Base-by-base conservation (phyloP, 2,329 filamentous ascomycete genomes). In the Alternaria sp. region DNA sequence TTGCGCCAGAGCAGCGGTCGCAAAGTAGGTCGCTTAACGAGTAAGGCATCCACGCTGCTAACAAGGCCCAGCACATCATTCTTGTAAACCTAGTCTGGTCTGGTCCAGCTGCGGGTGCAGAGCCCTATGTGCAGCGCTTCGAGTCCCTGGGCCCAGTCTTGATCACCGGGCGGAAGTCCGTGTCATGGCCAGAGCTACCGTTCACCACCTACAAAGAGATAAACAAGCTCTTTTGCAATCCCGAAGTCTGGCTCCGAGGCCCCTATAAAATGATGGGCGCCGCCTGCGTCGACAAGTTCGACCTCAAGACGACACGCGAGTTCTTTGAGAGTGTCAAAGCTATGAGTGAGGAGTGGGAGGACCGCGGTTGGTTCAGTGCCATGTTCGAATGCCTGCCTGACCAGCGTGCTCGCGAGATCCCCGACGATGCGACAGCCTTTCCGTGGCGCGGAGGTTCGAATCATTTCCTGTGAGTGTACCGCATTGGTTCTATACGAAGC, bases 371-470 rank as follows among this genome's bases (percentile, higher is more conserved):
- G 53, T 61, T 61, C 45, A 56, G 59, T 18, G 59, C 59, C 45
- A 57, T 61, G 59, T 61, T 61, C 6, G 59, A 61, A 33, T 61
- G 59, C n/a, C 26, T 61, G 11, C 59, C 59, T n/a, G 37, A 46
- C 12, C 59, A 61, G 53, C 59, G 53, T 21, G 53, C 41, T 15
- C 59, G 53, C 18, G 59, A 61, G 37, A 57, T 61, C 2, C 20
- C 59, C 12, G 6, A 28, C n/a, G 59, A 61, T 46, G 53, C 59
- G 1, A 61, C 59, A 20, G 59, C 59, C 12, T 61, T 53, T 20
- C 59, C 53, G 3, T 61, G 59, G 59, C 59, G 59, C 15, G 54
- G 45, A 21, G 59, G 53, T 9, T 61, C 59, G 8, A 61, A 57
- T 23, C 59, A 61, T 43, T 61, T 61, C 7, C 45, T 61, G 53